phyloP scores from a whole-genome alignment of 1,139 yeast species.

The Kodamaea ohmeri region DNA sequence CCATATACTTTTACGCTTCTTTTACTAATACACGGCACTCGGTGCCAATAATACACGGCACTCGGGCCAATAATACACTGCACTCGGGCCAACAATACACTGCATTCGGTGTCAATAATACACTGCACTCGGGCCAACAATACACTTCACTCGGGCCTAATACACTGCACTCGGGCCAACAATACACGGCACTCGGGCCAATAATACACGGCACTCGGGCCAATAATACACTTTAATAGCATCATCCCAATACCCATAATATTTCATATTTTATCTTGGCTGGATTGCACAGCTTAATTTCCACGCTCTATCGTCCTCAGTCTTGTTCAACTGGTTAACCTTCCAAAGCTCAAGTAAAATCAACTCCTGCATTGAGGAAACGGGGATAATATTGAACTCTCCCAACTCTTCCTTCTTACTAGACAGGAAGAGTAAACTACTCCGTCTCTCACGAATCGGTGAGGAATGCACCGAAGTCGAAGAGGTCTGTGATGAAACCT shows the following conservation, averaged over 20 bases:
- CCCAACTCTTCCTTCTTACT: slow-evolving; percentile 18
- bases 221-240: too few relatives aligned
- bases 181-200: too few relatives aligned
- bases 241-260: too few relatives aligned
- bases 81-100: too few relatives aligned
- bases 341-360: slow-evolving; percentile 69
- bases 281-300: slow-evolving; percentile 59
- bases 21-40: neutral
- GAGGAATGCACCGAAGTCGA: slow-evolving; percentile 12
- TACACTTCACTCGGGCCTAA: too few relatives aligned
- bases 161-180: too few relatives aligned
- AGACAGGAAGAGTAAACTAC: slow-evolving; percentile 18
- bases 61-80: too few relatives aligned
- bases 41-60: too few relatives aligned
- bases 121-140: too few relatives aligned
- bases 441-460: slow-evolving; percentile 16
- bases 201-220: too few relatives aligned
- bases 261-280: slow-evolving; percentile 36
- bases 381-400: slow-evolving; percentile 37
- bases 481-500: slow-evolving; percentile 7
- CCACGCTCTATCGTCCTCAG: slow-evolving; percentile 70
- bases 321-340: slow-evolving; percentile 55
- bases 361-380: slow-evolving; percentile 58
- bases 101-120: too few relatives aligned
- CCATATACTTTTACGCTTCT: too few relatives aligned